These are phyloP conservation scores for Ambrosia trifida DNA, from an alignment of 129 eudicot genomes.

Conservation along the genomic window DNA sequence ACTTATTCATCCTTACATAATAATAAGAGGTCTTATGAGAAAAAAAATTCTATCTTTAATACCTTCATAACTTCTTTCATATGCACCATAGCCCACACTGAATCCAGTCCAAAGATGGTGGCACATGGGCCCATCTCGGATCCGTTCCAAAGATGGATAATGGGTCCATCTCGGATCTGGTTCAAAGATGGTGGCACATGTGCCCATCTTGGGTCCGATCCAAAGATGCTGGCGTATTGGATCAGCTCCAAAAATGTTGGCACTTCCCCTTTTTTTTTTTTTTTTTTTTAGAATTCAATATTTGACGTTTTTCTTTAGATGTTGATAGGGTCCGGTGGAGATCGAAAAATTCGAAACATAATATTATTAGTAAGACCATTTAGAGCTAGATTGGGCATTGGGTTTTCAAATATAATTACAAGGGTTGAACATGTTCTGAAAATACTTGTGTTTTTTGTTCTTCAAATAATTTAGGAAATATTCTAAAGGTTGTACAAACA, in stretches of 20 bases:
- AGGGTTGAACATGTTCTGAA: not conserved
- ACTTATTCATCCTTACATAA: conserved; percentile 6
- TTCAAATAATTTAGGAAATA: not conserved
- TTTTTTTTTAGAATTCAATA: not conserved
- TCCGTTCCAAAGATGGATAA: not conserved
- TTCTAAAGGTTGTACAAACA: not conserved
- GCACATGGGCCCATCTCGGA: not conserved
- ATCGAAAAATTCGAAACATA: not conserved
- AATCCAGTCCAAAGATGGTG: conserved; percentile 1
- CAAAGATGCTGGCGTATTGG: too few species aligned
- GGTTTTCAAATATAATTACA: not conserved
- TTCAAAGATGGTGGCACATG: not conserved
- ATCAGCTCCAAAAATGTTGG: too few species aligned
- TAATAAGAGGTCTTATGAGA: conserved; percentile 17
- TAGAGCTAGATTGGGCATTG: not conserved
- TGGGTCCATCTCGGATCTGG: not conserved
- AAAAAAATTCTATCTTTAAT: not conserved
- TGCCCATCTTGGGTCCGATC: too few species aligned
- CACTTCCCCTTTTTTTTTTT: not conserved
- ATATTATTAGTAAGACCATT: not conserved
- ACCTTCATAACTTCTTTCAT: conserved; percentile 4
- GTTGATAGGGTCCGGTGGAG: not conserved
- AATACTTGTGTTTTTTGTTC: not conserved
- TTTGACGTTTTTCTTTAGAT: not conserved
- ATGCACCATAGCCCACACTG: not conserved